Conservation (phyloP, 2,329 filamentous ascomycete genomes). For the Beauveria scarabaeidicola region DNA sequence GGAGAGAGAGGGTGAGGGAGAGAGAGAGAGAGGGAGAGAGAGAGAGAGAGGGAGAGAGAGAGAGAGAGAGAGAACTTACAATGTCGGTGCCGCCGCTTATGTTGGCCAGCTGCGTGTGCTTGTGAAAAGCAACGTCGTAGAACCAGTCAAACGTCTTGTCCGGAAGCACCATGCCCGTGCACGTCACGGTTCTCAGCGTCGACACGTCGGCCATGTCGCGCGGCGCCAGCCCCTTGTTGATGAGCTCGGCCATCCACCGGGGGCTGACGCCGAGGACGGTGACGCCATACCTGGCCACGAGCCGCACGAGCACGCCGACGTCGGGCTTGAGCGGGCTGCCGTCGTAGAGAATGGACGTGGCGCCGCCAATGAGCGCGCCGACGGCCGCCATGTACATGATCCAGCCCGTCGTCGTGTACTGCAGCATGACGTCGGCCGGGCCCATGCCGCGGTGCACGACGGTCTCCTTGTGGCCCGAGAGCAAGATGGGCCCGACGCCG, state of each 20-base stretch:
- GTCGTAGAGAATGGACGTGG: conserved; percentile 65
- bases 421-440: conserved; percentile 35
- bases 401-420: conserved; percentile 67
- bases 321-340: conserved; percentile 72
- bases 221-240: conserved; percentile 54
- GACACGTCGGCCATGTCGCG: conserved; percentile 55
- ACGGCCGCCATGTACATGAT: conserved; percentile 74
- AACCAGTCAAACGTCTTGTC: conserved; percentile 74
- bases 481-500: conserved; percentile 54
- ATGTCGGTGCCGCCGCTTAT: conserved; percentile 74
- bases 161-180: conserved; percentile 75
- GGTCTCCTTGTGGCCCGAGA: conserved; percentile 51
- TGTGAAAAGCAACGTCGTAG: conserved; percentile 62
- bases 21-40: too few species aligned
- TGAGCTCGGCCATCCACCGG: conserved; percentile 66
- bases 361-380: conserved; percentile 50
- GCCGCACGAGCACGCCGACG: conserved; percentile 50
- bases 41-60: neutral
- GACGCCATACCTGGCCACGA: conserved; percentile 54
- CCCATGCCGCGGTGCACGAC: conserved; percentile 37
- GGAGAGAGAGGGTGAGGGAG: too few species aligned
- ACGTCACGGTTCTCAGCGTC: conserved; percentile 51
- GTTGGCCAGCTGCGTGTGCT: conserved; percentile 58
- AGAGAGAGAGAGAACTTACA: conserved; percentile 31
- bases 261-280: conserved; percentile 71